Evolutionary conservation across 2,329 filamentous ascomycete species (phyloP), one percentile per base, ranked within the genome.

Genomic region (Ceratocystis cubensis): DNA sequence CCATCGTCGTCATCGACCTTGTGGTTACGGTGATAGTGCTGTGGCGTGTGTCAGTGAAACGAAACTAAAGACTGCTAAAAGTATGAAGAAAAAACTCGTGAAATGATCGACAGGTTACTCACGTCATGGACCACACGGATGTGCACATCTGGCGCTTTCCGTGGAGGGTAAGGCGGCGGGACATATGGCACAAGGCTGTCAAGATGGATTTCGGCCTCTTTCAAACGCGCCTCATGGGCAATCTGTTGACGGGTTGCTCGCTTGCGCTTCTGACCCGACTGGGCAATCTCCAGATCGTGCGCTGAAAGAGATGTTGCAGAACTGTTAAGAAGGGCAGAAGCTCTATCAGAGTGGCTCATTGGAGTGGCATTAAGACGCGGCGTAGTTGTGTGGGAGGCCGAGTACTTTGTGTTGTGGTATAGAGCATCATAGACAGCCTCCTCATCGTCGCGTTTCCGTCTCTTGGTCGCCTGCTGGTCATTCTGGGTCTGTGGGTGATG

Each of bases 1-100:
- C 94, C 94, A 72, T 99, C 94, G 59, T 96, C 91, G 70, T 99
- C 94, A 72, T 99, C 94, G 57, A 94, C 88, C 74, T 95, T 94
- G 71, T 86, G 81, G 70, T 85, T 79, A 69, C 82, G 82, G 67
- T 78, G 79, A 61, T 79, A 77, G 5, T 75, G 73, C 28, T 45
- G 63, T 20, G 45, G n/a, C 37, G 37, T n/a, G 25, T 22, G 65
- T 67, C 45, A 67, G 50, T 17, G 41, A 37, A 22, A 50, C 28
- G n/a, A 57, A 33, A 53, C 17, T 20, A n/a, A 15, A 64, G 10
- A 41, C 13, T 20, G 25, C 13, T 17, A 46, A 63, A 22, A 44
- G 37, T 15, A 56, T 2, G 57, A 10, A 33, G 17, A 59, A 64
- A 61, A 62, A 44, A 4, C 13, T 5, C 2, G 37, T 15, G 10